These are phyloP conservation scores for Teunomyces gatunensis DNA, from an alignment of 805 yeast genomes.

Conservation along the genomic window DNA sequence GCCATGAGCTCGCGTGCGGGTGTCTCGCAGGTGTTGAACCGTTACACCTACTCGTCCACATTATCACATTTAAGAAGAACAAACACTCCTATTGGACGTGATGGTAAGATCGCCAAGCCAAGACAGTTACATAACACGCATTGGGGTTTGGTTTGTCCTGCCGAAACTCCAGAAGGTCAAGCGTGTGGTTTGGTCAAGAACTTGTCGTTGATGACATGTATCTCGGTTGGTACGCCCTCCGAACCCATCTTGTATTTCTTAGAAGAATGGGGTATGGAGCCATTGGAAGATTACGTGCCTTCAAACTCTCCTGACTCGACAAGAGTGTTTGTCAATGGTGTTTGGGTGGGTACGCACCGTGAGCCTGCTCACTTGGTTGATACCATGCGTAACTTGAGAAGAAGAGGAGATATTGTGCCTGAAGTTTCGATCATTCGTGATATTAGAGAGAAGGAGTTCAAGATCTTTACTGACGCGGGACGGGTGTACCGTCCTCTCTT, in stretches of 20 bases:
- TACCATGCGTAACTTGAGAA: conserved; percentile 85
- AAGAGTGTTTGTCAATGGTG: conserved; percentile 95
- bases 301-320: conserved; percentile 88
- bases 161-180: conserved; percentile 99
- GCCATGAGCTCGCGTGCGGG: conserved; percentile 99
- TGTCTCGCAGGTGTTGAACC: conserved; percentile 96
- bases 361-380: conserved; percentile 91
- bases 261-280: conserved; percentile 99
- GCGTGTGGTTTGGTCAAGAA: conserved; percentile 99
- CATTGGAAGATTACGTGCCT: conserved; percentile 92
- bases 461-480: conserved; percentile 97
- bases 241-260: conserved; percentile 89
- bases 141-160: conserved; percentile 99
- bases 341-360: conserved; percentile 98
- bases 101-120: conserved; percentile 97
- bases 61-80: conserved; percentile 98
- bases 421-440: conserved; percentile 97
- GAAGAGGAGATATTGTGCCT: conserved; percentile 92
- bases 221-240: conserved; percentile 96
- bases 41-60: conserved; percentile 98
- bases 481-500: conserved; percentile 96
- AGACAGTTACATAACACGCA: conserved; percentile 99
- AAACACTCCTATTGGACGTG: conserved; percentile 98
- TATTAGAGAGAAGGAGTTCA: conserved; percentile 93
- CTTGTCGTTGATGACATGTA: conserved; percentile 93